Evolutionary conservation across 768 basidiomycete species (phyloP).

Genomic region (Collybia sordida): DNA sequence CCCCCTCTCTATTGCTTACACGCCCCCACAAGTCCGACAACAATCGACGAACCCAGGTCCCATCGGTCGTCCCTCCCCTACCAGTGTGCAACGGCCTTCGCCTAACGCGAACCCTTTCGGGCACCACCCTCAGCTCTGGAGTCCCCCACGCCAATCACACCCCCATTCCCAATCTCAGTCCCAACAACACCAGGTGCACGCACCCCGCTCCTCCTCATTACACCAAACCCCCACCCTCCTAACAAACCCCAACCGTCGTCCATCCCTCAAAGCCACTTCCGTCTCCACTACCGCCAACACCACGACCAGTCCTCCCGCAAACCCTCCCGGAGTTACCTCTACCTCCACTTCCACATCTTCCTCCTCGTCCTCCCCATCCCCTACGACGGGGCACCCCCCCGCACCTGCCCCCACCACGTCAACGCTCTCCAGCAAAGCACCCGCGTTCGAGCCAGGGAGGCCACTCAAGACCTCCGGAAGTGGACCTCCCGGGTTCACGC

Average conservation of each 20-base stretch:
- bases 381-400: constrained; percentile 50
- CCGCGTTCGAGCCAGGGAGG: constrained; percentile 51
- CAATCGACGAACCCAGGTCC: constrained; percentile 16
- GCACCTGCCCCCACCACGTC: constrained; percentile 51
- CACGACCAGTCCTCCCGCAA: background rate
- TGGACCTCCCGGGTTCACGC: background rate
- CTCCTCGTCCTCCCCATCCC: constrained; percentile 28
- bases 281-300: constrained; percentile 10
- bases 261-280: constrained; percentile 26
- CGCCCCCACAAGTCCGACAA: constrained; percentile 14
- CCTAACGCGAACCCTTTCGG: constrained; percentile 11
- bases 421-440: constrained; percentile 51
- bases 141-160: constrained; percentile 7
- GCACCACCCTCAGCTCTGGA: constrained; percentile 9
- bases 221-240: constrained; percentile 19
- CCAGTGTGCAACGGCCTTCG: constrained; percentile 24
- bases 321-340: background rate
- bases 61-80: constrained; percentile 18
- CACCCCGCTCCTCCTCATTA: constrained; percentile 26
- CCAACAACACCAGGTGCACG: constrained; percentile 15
- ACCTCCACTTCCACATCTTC: constrained; percentile 11
- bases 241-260: constrained; percentile 23
- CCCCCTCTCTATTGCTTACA: constrained; percentile 13
- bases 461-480: constrained; percentile 2
- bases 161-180: no score